Conservation (phyloP, 176 grass and related monocot species). For the Juncus effusus region DNA sequence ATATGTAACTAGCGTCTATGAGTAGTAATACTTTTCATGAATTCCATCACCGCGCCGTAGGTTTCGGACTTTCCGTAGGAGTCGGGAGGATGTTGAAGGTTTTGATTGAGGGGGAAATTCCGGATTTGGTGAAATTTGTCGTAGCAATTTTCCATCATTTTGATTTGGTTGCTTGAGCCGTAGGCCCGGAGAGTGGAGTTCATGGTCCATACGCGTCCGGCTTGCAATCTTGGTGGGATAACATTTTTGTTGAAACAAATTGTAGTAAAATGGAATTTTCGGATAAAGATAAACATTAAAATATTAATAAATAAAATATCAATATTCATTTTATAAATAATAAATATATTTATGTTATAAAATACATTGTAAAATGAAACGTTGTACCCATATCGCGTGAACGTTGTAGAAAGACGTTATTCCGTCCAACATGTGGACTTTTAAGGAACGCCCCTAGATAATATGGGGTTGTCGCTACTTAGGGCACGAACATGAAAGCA, state of each 20-base stretch:
- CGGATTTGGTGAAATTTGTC: conserved; percentile 82
- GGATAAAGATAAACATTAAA: no score
- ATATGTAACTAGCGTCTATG: conserved; percentile 91
- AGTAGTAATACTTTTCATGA: conserved; percentile 94
- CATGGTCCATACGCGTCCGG: conserved; percentile 98
- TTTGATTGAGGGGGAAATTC: conserved; percentile 81
- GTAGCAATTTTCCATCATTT: conserved; percentile 88
- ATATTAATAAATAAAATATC: no score
- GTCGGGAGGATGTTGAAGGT: conserved; percentile 96
- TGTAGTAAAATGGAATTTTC: no score
- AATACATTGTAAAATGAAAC: no score
- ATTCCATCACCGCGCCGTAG: conserved; percentile 96
- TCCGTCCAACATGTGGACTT: no score
- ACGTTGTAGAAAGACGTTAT: no score
- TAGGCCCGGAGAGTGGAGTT: conserved; percentile 87
- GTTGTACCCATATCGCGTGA: no score
- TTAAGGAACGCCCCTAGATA: no score
- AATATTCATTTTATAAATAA: no score
- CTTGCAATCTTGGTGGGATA: conserved; percentile 55
- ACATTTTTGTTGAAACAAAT: conserved; percentile 39
- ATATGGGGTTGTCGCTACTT: no score
- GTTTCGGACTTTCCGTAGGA: conserved; percentile 90
- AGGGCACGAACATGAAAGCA: no score
- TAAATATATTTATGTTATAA: no score
- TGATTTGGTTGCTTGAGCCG: conserved; percentile 70